Percentiles rank a stretch among this genome's conserved stretches.
Evolutionary conservation across 257 asterid genomes (phyloP).

Genomic region (Penstemon eatonii): DNA sequence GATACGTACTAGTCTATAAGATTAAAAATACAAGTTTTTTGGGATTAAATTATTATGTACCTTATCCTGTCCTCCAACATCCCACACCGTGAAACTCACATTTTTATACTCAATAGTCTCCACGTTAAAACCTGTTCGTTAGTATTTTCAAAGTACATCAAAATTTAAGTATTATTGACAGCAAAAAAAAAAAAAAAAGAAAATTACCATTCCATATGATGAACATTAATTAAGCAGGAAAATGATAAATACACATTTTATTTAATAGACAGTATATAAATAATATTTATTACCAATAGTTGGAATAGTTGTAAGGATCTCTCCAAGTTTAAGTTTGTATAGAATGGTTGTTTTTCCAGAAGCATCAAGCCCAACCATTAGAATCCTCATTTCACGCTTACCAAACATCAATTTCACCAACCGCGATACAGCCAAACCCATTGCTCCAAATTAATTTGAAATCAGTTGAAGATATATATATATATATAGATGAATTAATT

Average conservation of each 20-base stretch:
- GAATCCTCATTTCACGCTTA: slow-evolving; percentile 50
- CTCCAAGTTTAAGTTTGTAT: slow-evolving; percentile 54
- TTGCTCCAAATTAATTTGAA: slow-evolving; percentile 10
- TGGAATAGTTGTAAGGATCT: slow-evolving; percentile 50
- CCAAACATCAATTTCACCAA: slow-evolving; percentile 38
- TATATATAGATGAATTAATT: no score
- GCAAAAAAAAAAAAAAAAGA: no score
- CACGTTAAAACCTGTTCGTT: slow-evolving; percentile 41
- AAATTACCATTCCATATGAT: no score
- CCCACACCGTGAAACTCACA: slow-evolving; percentile 52
- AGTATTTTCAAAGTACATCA: not conserved
- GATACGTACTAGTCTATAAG: no score
- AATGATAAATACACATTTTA: not conserved
- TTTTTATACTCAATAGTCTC: slow-evolving; percentile 56
- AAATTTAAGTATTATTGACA: no score
- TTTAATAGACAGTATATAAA: not conserved
- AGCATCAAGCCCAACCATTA: slow-evolving; percentile 57
- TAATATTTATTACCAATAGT: slow-evolving; percentile 40
- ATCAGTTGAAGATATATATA: not conserved
- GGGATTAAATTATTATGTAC: slow-evolving; percentile 13
- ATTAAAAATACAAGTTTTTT: no score
- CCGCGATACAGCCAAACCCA: slow-evolving; percentile 47
- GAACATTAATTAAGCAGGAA: not conserved
- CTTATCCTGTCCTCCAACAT: slow-evolving; percentile 62
- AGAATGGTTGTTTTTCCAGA: slow-evolving; percentile 53